These are phyloP conservation scores for Zasmidium citrigriseum DNA, from an alignment of 2,329 filamentous ascomycete species.

Conservation along the genomic window DNA sequence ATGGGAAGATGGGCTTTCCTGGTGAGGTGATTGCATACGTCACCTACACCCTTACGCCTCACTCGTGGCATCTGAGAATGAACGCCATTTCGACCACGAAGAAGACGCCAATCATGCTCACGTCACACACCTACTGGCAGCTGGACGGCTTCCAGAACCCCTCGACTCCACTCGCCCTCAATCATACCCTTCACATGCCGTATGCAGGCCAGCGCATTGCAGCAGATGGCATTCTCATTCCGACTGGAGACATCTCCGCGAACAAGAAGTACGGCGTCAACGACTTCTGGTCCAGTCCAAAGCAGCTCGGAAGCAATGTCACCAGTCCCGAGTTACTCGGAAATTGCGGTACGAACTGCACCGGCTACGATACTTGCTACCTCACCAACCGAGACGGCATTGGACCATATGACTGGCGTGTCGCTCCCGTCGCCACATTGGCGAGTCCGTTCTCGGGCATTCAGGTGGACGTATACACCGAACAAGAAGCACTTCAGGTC, in stretches of 20 bases:
- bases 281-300: conserved; percentile 80
- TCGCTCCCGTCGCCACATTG: conserved; percentile 63
- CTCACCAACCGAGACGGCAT: conserved; percentile 63
- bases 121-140: conserved; percentile 76
- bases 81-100: conserved; percentile 68
- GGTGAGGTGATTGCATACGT: conserved; percentile 69
- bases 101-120: conserved; percentile 81
- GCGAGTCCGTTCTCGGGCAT: conserved; percentile 79
- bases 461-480: conserved; percentile 74
- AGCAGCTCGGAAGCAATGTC: conserved; percentile 74
- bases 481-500: conserved; percentile 86
- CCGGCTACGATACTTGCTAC: conserved; percentile 79
- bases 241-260: conserved; percentile 62
- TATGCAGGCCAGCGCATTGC: conserved; percentile 70
- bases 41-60: conserved; percentile 63
- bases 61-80: conserved; percentile 74
- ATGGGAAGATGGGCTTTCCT: conserved; percentile 75
- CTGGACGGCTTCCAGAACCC: conserved; percentile 76
- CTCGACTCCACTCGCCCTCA: conserved; percentile 63
- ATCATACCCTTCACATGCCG: conserved; percentile 71
- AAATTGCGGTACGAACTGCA: conserved; percentile 80
- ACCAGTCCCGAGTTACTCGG: conserved; percentile 61
- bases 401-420: conserved; percentile 65
- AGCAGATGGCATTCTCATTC: conserved; percentile 58
- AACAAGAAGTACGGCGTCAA: conserved; percentile 69